Percentiles rank a stretch among this genome's conserved stretches.
phyloP scores from a whole-genome alignment of 169 alveolate genomes.

The Eimeria necatrix region DNA sequence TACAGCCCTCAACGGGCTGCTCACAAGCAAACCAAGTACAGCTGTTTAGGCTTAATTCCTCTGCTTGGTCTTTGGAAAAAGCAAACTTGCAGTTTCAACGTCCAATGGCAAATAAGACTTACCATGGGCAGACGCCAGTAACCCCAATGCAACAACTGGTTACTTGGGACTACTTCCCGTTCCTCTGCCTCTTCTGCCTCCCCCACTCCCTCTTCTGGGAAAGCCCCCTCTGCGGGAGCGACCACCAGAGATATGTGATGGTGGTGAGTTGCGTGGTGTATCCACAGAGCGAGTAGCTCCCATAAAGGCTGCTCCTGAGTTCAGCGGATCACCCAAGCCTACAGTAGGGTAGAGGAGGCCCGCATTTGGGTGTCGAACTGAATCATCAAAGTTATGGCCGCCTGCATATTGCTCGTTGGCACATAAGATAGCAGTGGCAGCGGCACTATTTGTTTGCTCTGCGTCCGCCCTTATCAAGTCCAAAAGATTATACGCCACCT shows the following conservation, averaged over 20 bases:
- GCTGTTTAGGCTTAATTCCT: neutral
- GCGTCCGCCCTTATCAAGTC: slow-evolving; percentile 60
- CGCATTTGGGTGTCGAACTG: neutral
- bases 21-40: too few relatives aligned
- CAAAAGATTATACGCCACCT: slow-evolving; percentile 43
- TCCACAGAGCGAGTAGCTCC: neutral
- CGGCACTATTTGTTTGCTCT: slow-evolving; percentile 71
- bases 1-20: too few relatives aligned
- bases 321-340: neutral
- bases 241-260: neutral
- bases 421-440: slow-evolving; percentile 55
- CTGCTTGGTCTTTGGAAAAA: neutral
- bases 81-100: neutral
- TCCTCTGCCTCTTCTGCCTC: slow-evolving; percentile 63
- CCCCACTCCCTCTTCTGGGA: slow-evolving; percentile 41
- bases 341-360: neutral
- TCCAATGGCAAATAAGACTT: too few relatives aligned
- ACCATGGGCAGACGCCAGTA: neutral
- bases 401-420: slow-evolving; percentile 49
- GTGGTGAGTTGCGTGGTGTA: neutral
- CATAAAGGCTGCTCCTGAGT: neutral
- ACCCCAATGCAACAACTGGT: neutral
- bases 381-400: neutral
- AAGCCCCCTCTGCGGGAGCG: slow-evolving; percentile 14
- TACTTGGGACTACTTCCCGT: slow-evolving; percentile 39